Evolutionary conservation across 73 alveolate genomes (phyloP).

Genomic region (Tetrahymena elliotti): DNA sequence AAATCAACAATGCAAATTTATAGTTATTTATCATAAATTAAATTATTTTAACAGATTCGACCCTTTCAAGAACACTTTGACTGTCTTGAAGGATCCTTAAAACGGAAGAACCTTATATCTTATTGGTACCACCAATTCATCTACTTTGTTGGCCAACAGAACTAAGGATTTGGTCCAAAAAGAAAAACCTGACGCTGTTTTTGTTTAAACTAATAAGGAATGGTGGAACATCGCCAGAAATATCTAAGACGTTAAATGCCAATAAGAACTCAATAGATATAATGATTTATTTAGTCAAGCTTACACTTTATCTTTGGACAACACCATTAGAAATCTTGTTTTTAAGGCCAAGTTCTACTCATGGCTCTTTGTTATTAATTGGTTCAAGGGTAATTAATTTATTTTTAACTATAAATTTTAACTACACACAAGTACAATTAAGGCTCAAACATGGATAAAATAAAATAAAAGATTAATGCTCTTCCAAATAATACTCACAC

Average conservation of each 20-base stretch:
- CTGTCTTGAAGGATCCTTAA: slow-evolving; percentile 38
- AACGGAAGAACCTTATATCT: slow-evolving; percentile 61
- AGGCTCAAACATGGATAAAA: background rate
- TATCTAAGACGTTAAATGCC: slow-evolving; percentile 50
- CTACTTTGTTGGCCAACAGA: slow-evolving; percentile 72
- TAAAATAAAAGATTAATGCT: background rate
- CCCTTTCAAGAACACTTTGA: slow-evolving; percentile 39
- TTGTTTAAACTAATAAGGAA: slow-evolving; percentile 49
- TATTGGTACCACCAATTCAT: slow-evolving; percentile 68
- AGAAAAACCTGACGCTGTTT: slow-evolving; percentile 68
- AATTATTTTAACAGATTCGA: slow-evolving; percentile 8
- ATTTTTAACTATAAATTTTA: background rate
- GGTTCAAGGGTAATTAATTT: slow-evolving; percentile 30
- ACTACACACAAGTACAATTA: background rate
- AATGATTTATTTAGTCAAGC: slow-evolving; percentile 24
- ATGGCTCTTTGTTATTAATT: slow-evolving; percentile 14
- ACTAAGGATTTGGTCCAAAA: slow-evolving; percentile 59
- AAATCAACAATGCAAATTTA: background rate
- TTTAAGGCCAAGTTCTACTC: slow-evolving; percentile 53
- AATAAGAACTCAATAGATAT: slow-evolving; percentile 59
- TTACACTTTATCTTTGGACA: slow-evolving; percentile 44
- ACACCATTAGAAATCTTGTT: slow-evolving; percentile 40
- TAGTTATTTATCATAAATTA: background rate
- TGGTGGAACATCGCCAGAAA: slow-evolving; percentile 72
- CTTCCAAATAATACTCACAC: background rate